Percentiles rank a stretch among this genome's conserved stretches.
Conservation (phyloP, 2,329 filamentous ascomycete genomes). For the Aspergillus fumigatus region DNA sequence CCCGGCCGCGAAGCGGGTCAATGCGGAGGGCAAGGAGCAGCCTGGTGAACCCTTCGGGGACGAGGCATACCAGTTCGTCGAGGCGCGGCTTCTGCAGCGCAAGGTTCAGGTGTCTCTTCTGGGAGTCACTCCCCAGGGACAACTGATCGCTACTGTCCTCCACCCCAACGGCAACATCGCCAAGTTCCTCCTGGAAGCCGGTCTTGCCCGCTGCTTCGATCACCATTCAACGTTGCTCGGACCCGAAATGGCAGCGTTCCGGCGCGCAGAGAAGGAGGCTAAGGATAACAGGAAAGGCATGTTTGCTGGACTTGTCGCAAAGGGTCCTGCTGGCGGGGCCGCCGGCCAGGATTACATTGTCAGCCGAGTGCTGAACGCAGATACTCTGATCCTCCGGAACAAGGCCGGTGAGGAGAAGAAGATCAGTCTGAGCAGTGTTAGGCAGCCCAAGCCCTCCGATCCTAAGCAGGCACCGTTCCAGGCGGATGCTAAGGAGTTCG, state of each 20-base stretch:
- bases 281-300: conserved; percentile 72
- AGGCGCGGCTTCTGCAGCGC: conserved; percentile 78
- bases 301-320: conserved; percentile 73
- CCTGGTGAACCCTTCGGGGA: conserved; percentile 85
- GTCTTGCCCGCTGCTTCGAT: conserved; percentile 87
- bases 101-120: conserved; percentile 77
- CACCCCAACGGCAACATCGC: conserved; percentile 93
- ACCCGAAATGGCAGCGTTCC: conserved; percentile 76
- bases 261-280: conserved; percentile 81
- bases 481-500: conserved; percentile 92
- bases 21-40: conserved; percentile 74
- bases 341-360: conserved; percentile 75
- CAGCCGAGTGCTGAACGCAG: conserved; percentile 78
- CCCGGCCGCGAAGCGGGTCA: conserved; percentile 81
- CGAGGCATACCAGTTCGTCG: conserved; percentile 83
- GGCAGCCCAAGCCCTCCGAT: conserved; percentile 86
- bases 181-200: conserved; percentile 81
- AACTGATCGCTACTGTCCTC: conserved; percentile 80
- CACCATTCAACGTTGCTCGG: conserved; percentile 93
- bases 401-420: conserved; percentile 84
- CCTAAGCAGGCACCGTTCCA: conserved; percentile 81
- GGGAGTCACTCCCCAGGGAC: conserved; percentile 82
- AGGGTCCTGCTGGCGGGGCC: conserved; percentile 54
- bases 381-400: conserved; percentile 80
- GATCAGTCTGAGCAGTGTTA: conserved; percentile 86